These are phyloP conservation scores for Vaucheria bursata DNA, from an alignment of 352 stramenopile species.

Conservation along the genomic window DNA sequence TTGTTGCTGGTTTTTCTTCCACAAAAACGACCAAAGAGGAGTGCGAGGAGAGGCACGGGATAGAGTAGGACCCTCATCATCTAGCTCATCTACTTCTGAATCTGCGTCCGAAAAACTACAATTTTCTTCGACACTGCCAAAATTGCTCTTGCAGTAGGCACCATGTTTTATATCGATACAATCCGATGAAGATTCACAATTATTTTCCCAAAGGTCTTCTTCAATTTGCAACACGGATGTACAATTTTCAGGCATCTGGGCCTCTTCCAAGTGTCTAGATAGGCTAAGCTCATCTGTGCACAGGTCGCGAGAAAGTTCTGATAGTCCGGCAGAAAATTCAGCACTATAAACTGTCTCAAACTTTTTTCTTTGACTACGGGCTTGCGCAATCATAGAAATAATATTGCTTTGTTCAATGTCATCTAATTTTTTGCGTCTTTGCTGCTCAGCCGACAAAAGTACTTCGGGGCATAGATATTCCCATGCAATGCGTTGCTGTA, in stretches of 20 bases:
- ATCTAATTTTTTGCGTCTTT: background rate
- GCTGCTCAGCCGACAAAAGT: background rate
- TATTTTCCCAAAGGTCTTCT: too few species aligned
- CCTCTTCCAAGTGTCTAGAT: background rate
- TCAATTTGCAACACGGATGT: too few species aligned
- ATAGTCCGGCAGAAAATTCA: background rate
- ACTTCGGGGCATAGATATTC: background rate
- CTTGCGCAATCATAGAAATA: background rate
- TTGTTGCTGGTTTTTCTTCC: too few species aligned
- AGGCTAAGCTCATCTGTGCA: background rate
- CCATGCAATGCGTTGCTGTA: background rate
- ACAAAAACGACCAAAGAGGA: too few species aligned
- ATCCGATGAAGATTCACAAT: too few species aligned
- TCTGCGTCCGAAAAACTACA: background rate
- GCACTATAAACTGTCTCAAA: background rate
- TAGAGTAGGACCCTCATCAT: too few species aligned
- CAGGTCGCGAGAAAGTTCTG: background rate
- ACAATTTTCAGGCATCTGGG: background rate
- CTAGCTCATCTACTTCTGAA: too few species aligned
- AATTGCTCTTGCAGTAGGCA: background rate
- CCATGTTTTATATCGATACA: background rate
- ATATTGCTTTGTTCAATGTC: background rate
- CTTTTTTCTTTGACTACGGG: background rate
- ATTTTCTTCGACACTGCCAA: background rate
- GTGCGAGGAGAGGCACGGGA: too few species aligned